Evolutionary conservation across 805 yeast genomes (phyloP), one percentile per base, ranked within the genome.

Genomic region (Starmerella davenportii): DNA sequence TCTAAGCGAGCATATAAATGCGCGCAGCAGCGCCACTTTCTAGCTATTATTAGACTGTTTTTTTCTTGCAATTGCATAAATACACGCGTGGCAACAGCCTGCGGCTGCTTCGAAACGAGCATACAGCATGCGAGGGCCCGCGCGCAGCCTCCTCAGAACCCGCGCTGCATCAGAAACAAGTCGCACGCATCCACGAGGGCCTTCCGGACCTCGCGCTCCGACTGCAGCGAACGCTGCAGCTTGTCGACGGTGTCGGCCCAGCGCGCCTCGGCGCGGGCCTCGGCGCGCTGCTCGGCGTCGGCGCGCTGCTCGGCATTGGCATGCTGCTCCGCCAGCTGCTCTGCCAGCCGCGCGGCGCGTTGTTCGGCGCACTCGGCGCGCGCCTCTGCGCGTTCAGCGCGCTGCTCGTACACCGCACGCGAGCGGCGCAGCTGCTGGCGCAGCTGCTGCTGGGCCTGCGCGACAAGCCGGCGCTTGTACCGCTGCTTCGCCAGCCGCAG

Each of bases 131-230:
- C n/a, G n/a, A n/a, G n/a, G n/a, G n/a, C n/a, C n/a, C n/a, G n/a
- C n/a, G n/a, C n/a, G n/a, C n/a, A n/a, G n/a, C n/a, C n/a, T n/a
- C n/a, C n/a, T n/a, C 18, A 44, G 27, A 39, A 39, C 4, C 46
- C 46, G 11, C 38, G 24, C 11, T 28, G 25, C 13, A 19, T 39
- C 18, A 52, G 35, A 32, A 45, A 50, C 38, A 51, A 50, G 21
- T 70, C 73, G 57, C 69, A 68, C 31, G 72, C 62, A 42, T 64
- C 62, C 16, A 74, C 64, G 23, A 75, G 59, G 42, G 70, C 72
- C 24, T 64, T 64, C 52, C 74, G 75, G 51, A 74, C 80, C n/a
- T 55, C 57, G 36, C 67, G 62, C 52, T 72, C 82, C 14, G 57
- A 58, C 40, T 59, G 62, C 31, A 73, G 54, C 37, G 70, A 55